Base-by-base conservation (phyloP, 1,284 basidiomycete genomes). In the Somion occarium region DNA sequence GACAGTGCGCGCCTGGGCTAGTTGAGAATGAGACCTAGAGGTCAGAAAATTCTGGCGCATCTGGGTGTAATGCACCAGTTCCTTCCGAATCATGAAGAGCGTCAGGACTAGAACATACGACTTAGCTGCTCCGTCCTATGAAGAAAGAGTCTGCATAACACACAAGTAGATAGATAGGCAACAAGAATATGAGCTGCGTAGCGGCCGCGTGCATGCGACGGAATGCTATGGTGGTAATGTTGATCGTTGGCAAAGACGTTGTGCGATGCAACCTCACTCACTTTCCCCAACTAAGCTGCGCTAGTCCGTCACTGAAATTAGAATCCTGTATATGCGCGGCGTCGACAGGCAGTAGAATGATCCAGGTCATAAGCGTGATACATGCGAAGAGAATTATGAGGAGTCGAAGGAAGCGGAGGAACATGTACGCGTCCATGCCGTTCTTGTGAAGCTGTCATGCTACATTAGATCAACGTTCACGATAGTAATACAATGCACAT, bases 341-440 rank as follows among this genome's bases (percentile, higher is more conserved):
- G 52, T 90, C 78, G 53, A 86, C 71, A 24, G 88, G 85, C 13
- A 85, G 62, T 37, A 86, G 74, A 27, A 85, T 65, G 9, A 70
- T 50, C 70, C 82, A 85, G 2, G 82, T 83, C 13, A 80, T 38
- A 45, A 82, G 19, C 60, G 82, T 85, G 62, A 85, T 83, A 5
- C 82, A 79, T 5, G 81, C 62, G 62, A 90, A 85, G 24, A 88
- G 80, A 61, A 77, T 77, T 54, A 84, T 69, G 60, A 84, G 73
- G 64, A 86, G 74, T 56, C 79, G 77, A 39, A 90, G 68, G 65
- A 84, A 91, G 15, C 76, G 72, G 3, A 79, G 61, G 61, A 88
- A 88, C 73, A 89, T 82, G 68, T 81, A 91, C 56, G 88, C 85
- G 63, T 91, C 89, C 27, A 86, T 70, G 2, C 82, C 83, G 64